phyloP scores from a whole-genome alignment of 1,284 basidiomycete genomes.

The Mycena sp. region DNA sequence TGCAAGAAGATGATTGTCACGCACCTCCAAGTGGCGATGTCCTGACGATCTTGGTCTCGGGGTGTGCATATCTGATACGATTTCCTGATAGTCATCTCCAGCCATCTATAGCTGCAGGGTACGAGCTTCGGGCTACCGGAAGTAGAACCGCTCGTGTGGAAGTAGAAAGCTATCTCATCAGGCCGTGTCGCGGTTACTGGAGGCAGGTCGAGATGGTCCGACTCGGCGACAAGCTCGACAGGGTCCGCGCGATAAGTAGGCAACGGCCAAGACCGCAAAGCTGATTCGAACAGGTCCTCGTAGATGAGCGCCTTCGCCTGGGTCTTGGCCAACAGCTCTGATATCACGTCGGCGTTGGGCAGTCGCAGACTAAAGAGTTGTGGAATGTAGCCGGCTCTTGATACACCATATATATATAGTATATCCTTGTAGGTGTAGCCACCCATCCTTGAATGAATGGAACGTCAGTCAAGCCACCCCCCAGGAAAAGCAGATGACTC shows the following conservation, averaged over 20 bases:
- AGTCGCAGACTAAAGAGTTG: constrained; percentile 78
- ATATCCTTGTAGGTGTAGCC: constrained; percentile 75
- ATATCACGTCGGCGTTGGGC: constrained; percentile 72
- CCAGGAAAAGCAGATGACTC: constrained; percentile 34
- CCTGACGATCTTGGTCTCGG: constrained; percentile 58
- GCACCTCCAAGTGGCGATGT: constrained; percentile 76
- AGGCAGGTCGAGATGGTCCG: constrained; percentile 47
- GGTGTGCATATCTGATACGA: constrained; percentile 61
- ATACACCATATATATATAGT: constrained; percentile 75
- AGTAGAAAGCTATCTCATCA: constrained; percentile 66
- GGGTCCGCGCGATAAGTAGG: constrained; percentile 51
- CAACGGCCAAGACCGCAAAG: constrained; percentile 59
- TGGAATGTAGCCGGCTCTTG: constrained; percentile 75
- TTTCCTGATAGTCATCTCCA: constrained; percentile 64
- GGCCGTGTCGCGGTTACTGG: constrained; percentile 51
- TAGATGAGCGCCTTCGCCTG: constrained; percentile 68
- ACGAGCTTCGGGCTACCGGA: constrained; percentile 80
- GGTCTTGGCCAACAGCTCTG: constrained; percentile 67
- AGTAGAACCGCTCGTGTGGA: constrained; percentile 80
- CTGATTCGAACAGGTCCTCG: constrained; percentile 53
- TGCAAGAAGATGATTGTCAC: constrained; percentile 42
- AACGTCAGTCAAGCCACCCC: constrained; percentile 11
- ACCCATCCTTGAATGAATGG: constrained; percentile 58
- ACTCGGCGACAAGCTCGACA: constrained; percentile 44
- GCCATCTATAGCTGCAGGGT: constrained; percentile 70